phyloP scores from a whole-genome alignment of 805 yeast genomes.

The Metschnikowia vanudenii region DNA sequence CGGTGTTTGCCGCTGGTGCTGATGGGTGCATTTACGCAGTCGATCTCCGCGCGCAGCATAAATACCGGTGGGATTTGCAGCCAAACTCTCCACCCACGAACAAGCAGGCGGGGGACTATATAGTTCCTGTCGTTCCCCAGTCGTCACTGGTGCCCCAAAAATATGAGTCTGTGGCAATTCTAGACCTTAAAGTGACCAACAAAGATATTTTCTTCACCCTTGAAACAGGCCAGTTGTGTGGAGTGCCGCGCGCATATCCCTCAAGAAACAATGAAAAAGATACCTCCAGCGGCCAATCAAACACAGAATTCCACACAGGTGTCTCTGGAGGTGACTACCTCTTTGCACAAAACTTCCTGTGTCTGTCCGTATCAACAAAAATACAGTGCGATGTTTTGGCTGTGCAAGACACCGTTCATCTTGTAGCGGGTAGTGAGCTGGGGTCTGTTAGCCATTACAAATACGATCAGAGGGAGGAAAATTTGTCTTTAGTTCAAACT shows the following conservation, averaged over 20 bases:
- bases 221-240: conserved; percentile 11
- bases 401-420: conserved; percentile 1
- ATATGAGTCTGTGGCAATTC: conserved; percentile 3
- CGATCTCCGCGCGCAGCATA: conserved; percentile 17
- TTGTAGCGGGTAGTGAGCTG: conserved; percentile 12
- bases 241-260: conserved; percentile 5
- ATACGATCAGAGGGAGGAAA: background rate
- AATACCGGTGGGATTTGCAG: conserved; percentile 10
- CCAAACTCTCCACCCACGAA: background rate
- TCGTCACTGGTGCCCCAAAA: background rate
- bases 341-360: background rate
- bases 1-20: conserved; percentile 18
- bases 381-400: conserved; percentile 10
- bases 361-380: conserved; percentile 4
- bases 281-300: no score
- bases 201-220: conserved; percentile 1
- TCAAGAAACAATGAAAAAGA: no score
- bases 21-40: conserved; percentile 18
- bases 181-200: conserved; percentile 5
- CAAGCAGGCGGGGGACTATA: no score
- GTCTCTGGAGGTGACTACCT: conserved; percentile 1
- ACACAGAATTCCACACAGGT: background rate
- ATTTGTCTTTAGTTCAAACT: background rate
- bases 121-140: no score
- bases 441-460: conserved; percentile 8